Base-by-base conservation (phyloP, 2,329 filamentous ascomycete genomes). In the Monilinia fructicola region DNA sequence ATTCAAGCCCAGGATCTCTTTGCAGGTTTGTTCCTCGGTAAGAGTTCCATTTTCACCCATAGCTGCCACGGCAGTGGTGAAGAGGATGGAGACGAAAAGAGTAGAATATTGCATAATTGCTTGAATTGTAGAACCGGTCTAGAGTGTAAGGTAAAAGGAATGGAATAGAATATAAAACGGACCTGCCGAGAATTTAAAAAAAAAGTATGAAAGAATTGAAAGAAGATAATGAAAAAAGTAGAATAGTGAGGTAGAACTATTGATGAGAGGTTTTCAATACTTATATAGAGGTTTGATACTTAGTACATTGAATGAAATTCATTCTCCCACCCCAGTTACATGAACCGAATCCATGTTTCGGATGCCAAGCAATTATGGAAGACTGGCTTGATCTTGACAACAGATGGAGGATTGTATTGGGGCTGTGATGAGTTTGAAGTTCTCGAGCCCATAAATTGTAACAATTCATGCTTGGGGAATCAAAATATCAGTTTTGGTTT, bases 21-120 rank as follows among this genome's bases (percentile, higher is more conserved):
- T 72, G 74, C 78, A 79, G 67, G 77, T 73, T 31, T 72, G 70
- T 70, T 74, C 72, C 62, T 74, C 71, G 53, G 68, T 73, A 64
- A 73, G 76, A 69, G 70, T 76, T 54, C 61, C 69, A 42, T 73
- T 72, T 61, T 72, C 62, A 63, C 72, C 74, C 68, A 76, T 73
- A 67, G 78, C 78, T n/a, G 61, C 66, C 2, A 72, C 72, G 9
- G 69, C 68, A 44, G 69, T 69, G 54, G 70, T 55, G 55, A 74
- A 65, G 21, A 74, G 53, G 40, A 73, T 44, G 23, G 73, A 67
- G 52, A 74, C 31, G 58, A 74, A 67, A 65, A 74, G 5, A 66
- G 54, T 70, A 54, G 68, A 69, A 60, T 72, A 28, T 71, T 74
- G 67, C 63, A 67, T 69, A 21, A 66, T 67, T 67, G 65, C 55